phyloP scores from a whole-genome alignment of 2,329 filamentous ascomycete genomes.

The Pseudogymnoascus sp. region DNA sequence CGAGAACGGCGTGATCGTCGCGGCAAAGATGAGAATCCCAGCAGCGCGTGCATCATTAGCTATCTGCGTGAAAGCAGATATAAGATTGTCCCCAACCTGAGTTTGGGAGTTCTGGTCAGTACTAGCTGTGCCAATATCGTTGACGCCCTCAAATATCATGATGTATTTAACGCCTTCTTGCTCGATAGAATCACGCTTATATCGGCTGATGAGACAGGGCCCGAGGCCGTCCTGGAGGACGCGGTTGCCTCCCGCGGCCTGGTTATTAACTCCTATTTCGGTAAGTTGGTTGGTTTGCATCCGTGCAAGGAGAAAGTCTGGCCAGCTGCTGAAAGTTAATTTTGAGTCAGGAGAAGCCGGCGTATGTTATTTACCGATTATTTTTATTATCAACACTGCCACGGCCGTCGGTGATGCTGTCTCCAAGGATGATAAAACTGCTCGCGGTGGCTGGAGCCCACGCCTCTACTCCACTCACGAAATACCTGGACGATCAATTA shows the following conservation, averaged over 20 bases:
- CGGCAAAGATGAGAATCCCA: conserved; percentile 50
- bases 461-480: conserved; percentile 51
- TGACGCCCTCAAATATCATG: conserved; percentile 61
- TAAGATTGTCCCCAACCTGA: conserved; percentile 41
- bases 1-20: conserved; percentile 58
- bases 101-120: conserved; percentile 39
- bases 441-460: conserved; percentile 37
- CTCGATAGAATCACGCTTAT: conserved; percentile 55
- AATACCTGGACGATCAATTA: conserved; percentile 40
- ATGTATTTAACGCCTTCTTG: conserved; percentile 50
- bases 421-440: conserved; percentile 47
- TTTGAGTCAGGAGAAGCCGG: neutral
- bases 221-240: conserved; percentile 54
- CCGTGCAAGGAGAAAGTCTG: conserved; percentile 44
- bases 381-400: conserved; percentile 53
- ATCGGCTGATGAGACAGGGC: conserved; percentile 49
- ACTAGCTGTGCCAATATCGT: conserved; percentile 52
- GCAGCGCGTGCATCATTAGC: conserved; percentile 43
- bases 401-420: conserved; percentile 61
- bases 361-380: conserved; percentile 35
- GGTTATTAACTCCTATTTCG: conserved; percentile 50
- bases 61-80: conserved; percentile 51
- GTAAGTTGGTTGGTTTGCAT: conserved; percentile 39
- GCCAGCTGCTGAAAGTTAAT: conserved; percentile 37
- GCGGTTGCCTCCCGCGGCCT: conserved; percentile 61